Evolutionary conservation across 2,329 filamentous ascomycete genomes (phyloP).

Genomic region (Torrubiella hemipterigena): DNA sequence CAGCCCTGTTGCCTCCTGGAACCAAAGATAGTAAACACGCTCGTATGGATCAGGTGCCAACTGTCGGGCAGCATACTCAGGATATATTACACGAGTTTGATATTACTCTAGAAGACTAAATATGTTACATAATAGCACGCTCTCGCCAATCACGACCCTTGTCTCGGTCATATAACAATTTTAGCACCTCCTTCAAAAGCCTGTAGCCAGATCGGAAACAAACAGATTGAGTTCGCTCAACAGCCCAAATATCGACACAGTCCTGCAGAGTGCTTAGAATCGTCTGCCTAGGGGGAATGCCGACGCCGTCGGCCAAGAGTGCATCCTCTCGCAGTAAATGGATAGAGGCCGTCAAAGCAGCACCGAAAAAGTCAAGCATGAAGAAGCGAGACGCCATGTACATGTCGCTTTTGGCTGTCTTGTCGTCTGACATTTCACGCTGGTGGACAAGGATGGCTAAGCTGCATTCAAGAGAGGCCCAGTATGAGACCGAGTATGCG

Average conservation of each 20-base stretch:
- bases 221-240: constrained; percentile 1
- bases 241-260: constrained; percentile 5
- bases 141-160: not conserved
- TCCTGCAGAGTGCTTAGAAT: constrained; percentile 7
- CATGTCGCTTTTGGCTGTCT: not conserved
- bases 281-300: constrained; percentile 5
- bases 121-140: not conserved
- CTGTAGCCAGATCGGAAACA: constrained; percentile 4
- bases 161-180: not conserved
- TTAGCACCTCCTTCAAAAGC: constrained; percentile 3
- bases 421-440: constrained; percentile 4
- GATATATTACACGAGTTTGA: constrained; percentile 32
- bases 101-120: constrained; percentile 10
- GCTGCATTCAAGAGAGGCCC: constrained; percentile 8
- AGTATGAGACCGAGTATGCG: constrained; percentile 6
- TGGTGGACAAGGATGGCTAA: constrained; percentile 8
- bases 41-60: constrained; percentile 31
- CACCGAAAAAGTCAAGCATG: constrained; percentile 6
- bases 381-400: constrained; percentile 3
- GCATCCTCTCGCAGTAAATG: constrained; percentile 7
- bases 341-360: constrained; percentile 6
- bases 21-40: constrained; percentile 14
- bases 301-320: constrained; percentile 4
- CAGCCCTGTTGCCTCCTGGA: constrained; percentile 37
- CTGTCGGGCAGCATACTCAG: constrained; percentile 37